Conservation (phyloP, 2,329 filamentous ascomycete species). For the Aspergillus neotritici region DNA sequence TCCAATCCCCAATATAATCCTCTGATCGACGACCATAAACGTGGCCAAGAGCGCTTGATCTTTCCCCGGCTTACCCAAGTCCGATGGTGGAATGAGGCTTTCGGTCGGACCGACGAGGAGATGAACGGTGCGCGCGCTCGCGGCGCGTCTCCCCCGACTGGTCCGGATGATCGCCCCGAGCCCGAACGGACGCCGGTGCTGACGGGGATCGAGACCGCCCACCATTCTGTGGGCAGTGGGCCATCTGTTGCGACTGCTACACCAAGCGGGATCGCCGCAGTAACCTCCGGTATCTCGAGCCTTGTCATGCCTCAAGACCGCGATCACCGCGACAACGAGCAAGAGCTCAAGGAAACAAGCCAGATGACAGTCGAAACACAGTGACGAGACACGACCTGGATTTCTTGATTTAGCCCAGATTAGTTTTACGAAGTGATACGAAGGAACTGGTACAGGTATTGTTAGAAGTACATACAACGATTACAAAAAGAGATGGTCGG, state of each 20-base stretch:
- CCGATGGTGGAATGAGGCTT: constrained; percentile 90
- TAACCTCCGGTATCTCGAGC: constrained; percentile 44
- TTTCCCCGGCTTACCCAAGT: constrained; percentile 72
- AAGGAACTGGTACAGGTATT: too few relatives aligned
- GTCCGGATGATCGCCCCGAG: constrained; percentile 18
- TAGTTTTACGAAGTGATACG: too few relatives aligned
- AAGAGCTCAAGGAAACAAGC: constrained; percentile 20
- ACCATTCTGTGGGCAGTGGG: constrained; percentile 48
- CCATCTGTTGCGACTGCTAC: constrained; percentile 26
- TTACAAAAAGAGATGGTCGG: neutral
- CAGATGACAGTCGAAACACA: constrained; percentile 50
- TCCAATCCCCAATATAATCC: constrained; percentile 74
- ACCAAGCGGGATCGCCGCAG: constrained; percentile 34
- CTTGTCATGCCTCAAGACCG: constrained; percentile 36
- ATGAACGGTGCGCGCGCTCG: constrained; percentile 70
- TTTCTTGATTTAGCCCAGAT: too few relatives aligned
- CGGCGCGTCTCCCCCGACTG: constrained; percentile 41
- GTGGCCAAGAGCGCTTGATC: constrained; percentile 75
- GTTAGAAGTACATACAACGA: too few relatives aligned
- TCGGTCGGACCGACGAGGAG: constrained; percentile 79
- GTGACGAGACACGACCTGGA: constrained; percentile 16
- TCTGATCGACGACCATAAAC: constrained; percentile 67
- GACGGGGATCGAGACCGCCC: constrained; percentile 54
- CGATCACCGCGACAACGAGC: constrained; percentile 25
- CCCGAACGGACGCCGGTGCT: constrained; percentile 49